phyloP scores from a whole-genome alignment of 768 basidiomycete species.

The Boletus bicolor region DNA sequence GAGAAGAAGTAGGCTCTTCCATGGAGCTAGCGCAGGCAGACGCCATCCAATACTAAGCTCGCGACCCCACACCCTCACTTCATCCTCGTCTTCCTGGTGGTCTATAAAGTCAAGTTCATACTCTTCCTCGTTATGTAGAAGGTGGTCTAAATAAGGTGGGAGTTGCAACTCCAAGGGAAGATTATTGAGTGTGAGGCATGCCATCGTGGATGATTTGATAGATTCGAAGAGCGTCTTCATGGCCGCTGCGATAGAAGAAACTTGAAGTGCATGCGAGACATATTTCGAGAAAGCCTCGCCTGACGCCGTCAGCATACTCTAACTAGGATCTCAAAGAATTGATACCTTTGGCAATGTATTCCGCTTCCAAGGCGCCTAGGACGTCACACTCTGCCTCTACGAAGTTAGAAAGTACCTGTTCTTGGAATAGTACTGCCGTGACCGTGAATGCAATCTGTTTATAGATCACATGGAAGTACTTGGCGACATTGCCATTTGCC shows the following conservation, averaged over 20 bases:
- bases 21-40: slow-evolving; percentile 73
- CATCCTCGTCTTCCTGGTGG: slow-evolving; percentile 51
- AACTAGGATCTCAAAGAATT: slow-evolving; percentile 27
- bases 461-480: slow-evolving; percentile 85
- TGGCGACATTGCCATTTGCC: slow-evolving; percentile 68
- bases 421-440: slow-evolving; percentile 88
- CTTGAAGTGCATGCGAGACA: slow-evolving; percentile 53
- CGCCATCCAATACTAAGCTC: slow-evolving; percentile 71
- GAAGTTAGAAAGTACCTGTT: slow-evolving; percentile 84
- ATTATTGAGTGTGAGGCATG: slow-evolving; percentile 73
- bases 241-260: slow-evolving; percentile 72
- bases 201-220: slow-evolving; percentile 71
- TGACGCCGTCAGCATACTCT: slow-evolving; percentile 27
- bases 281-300: slow-evolving; percentile 61
- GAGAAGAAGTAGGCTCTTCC: slow-evolving; percentile 86
- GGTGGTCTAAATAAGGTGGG: slow-evolving; percentile 71
- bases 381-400: slow-evolving; percentile 78
- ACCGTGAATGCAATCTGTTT: slow-evolving; percentile 85
- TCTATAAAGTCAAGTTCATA: slow-evolving; percentile 50
- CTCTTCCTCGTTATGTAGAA: slow-evolving; percentile 66
- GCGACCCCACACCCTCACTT: slow-evolving; percentile 56
- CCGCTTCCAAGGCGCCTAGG: slow-evolving; percentile 69
- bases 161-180: slow-evolving; percentile 84
- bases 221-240: slow-evolving; percentile 79
- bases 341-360: slow-evolving; percentile 64